Percentiles rank a stretch among this genome's conserved stretches.
Conservation (phyloP, 1,284 basidiomycete species). For the Fomitopsis pinicola region DNA sequence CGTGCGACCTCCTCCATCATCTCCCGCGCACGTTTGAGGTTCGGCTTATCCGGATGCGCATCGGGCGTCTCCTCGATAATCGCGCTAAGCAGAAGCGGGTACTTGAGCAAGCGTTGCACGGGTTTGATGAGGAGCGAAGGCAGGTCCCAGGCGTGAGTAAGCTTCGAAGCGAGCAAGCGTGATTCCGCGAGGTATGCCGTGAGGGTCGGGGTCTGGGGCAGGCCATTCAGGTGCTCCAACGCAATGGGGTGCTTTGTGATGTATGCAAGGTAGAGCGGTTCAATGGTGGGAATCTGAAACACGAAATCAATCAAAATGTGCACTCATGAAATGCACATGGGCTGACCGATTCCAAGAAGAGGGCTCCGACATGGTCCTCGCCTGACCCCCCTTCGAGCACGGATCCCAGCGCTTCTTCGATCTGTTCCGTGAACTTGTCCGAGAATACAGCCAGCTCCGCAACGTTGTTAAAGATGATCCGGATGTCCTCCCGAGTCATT, state of each 20-base stretch:
- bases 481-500: slow-evolving; percentile 69
- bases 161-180: slow-evolving; percentile 61
- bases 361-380: slow-evolving; percentile 70
- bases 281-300: slow-evolving; percentile 68
- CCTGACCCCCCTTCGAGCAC: slow-evolving; percentile 51
- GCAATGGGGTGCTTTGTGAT: slow-evolving; percentile 84
- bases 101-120: slow-evolving; percentile 90
- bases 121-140: slow-evolving; percentile 88
- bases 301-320: slow-evolving; percentile 3
- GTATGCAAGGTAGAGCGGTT: slow-evolving; percentile 79
- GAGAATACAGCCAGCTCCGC: slow-evolving; percentile 71
- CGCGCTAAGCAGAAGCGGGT: slow-evolving; percentile 80
- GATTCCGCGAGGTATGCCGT: slow-evolving; percentile 66
- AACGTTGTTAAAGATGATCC: slow-evolving; percentile 79
- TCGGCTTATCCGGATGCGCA: slow-evolving; percentile 69
- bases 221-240: slow-evolving; percentile 60
- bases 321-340: not conserved
- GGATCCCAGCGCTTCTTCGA: slow-evolving; percentile 55
- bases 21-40: slow-evolving; percentile 59
- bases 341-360: slow-evolving; percentile 73
- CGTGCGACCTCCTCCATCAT: slow-evolving; percentile 77
- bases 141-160: slow-evolving; percentile 92
- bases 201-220: slow-evolving; percentile 55
- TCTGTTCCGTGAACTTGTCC: slow-evolving; percentile 56
- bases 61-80: slow-evolving; percentile 79